Evolutionary conservation across 805 yeast genomes (phyloP).

Genomic region (Jamesozyma rosinii): DNA sequence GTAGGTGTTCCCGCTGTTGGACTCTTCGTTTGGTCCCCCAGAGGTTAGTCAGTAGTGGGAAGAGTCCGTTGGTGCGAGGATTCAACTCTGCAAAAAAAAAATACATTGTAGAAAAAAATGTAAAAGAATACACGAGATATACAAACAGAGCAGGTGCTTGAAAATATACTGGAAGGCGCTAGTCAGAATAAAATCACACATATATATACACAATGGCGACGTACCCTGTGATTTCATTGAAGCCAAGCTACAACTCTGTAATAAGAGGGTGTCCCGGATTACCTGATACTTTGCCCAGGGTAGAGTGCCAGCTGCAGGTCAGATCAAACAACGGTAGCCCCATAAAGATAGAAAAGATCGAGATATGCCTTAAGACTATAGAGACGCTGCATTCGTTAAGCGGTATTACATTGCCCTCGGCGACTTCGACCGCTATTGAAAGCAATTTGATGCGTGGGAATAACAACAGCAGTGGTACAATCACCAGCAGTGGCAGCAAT

Average conservation of each 20-base stretch:
- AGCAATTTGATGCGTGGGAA: background rate
- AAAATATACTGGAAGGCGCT: background rate
- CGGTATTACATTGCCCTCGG: background rate
- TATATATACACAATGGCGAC: conserved; percentile 9
- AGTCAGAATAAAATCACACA: background rate
- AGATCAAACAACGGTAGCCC: conserved; percentile 43
- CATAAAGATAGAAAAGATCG: conserved; percentile 40
- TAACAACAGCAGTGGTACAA: background rate
- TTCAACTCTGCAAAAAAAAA: too few species aligned
- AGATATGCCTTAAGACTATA: conserved; percentile 39
- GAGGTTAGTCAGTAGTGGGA: too few species aligned
- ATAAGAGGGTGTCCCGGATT: conserved; percentile 65
- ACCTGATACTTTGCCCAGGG: conserved; percentile 49
- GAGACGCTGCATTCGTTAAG: conserved; percentile 36
- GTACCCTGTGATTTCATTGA: conserved; percentile 32
- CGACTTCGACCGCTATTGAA: background rate
- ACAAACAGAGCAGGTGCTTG: background rate
- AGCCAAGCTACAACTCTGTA: conserved; percentile 44
- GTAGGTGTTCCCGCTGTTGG: too few species aligned
- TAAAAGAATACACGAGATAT: too few species aligned
- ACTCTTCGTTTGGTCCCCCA: too few species aligned
- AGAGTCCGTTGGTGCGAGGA: too few species aligned
- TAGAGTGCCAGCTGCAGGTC: conserved; percentile 48
- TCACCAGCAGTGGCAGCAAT: background rate
- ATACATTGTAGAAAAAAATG: too few species aligned